Percentiles rank a stretch among this genome's conserved stretches.
These are phyloP conservation scores for Uncinocarpus reesii DNA, from an alignment of 2,329 filamentous ascomycete species.

Conservation along the genomic window DNA sequence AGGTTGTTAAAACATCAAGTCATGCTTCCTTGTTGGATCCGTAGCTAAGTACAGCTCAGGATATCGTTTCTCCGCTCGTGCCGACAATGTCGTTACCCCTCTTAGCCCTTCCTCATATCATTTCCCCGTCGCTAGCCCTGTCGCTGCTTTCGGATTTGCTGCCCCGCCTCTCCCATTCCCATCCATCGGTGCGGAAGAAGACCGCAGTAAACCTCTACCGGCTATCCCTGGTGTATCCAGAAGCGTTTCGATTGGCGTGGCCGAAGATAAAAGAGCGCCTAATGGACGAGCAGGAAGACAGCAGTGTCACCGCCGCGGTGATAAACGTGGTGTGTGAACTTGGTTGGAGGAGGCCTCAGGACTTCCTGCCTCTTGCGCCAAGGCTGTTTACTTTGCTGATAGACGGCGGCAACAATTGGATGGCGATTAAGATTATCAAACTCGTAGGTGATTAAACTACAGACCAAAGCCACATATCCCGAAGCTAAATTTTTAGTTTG, in stretches of 20 bases:
- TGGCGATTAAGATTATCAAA: conserved; percentile 99
- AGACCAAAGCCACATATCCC: too few relatives aligned
- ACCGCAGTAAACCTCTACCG: conserved; percentile 90
- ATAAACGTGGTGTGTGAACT: conserved; percentile 96
- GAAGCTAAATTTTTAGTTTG: conserved; percentile 77
- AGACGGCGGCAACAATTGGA: conserved; percentile 94
- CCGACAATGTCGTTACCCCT: conserved; percentile 78
- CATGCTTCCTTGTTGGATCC: neutral
- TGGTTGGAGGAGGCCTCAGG: conserved; percentile 83
- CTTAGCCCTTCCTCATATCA: conserved; percentile 82
- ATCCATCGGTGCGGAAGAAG: conserved; percentile 83
- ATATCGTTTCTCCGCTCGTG: conserved; percentile 56
- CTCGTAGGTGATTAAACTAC: conserved; percentile 60
- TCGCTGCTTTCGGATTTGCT: conserved; percentile 79
- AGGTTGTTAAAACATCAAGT: conserved; percentile 42
- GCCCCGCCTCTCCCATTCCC: conserved; percentile 75
- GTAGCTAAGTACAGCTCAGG: conserved; percentile 22
- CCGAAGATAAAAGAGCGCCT: conserved; percentile 93
- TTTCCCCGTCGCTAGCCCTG: conserved; percentile 83
- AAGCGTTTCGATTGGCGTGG: conserved; percentile 85
- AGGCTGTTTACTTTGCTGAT: conserved; percentile 86
- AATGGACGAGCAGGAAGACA: conserved; percentile 80
- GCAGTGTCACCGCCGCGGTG: conserved; percentile 88
- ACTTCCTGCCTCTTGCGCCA: conserved; percentile 86
- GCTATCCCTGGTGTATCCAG: conserved; percentile 88